Percentiles rank a stretch among this genome's conserved stretches.
These are phyloP conservation scores for Boletus tylopilopsis DNA, from an alignment of 768 basidiomycete species.

Conservation along the genomic window DNA sequence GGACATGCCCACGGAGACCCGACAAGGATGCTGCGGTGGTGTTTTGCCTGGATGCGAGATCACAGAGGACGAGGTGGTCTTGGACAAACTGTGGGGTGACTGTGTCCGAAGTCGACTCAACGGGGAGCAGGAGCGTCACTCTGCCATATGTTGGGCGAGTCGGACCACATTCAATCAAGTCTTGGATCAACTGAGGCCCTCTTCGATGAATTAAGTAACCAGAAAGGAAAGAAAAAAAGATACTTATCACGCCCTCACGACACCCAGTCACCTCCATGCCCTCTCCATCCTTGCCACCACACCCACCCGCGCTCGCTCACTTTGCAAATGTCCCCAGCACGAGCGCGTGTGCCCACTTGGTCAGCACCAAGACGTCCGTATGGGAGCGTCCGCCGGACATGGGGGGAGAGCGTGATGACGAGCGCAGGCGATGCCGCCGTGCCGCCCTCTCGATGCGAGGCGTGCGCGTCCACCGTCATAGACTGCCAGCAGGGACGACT, in stretches of 20 bases:
- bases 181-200: no score
- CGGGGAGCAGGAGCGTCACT: slow-evolving; percentile 77
- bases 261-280: slow-evolving; percentile 66
- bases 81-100: slow-evolving; percentile 73
- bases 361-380: slow-evolving; percentile 66
- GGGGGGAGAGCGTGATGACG: slow-evolving; percentile 77
- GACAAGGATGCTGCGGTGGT: slow-evolving; percentile 73
- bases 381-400: slow-evolving; percentile 66
- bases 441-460: no score
- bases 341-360: slow-evolving; percentile 73
- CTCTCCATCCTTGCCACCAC: slow-evolving; percentile 26
- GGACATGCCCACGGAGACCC: slow-evolving; percentile 71
- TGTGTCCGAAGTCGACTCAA: slow-evolving; percentile 49
- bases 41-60: slow-evolving; percentile 43
- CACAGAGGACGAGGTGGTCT: slow-evolving; percentile 77
- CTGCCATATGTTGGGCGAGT: no score
- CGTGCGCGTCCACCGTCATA: background rate
- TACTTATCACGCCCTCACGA: no score
- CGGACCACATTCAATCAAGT: no score
- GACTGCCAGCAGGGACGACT: slow-evolving; percentile 46
- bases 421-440: slow-evolving; percentile 42
- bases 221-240: no score
- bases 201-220: no score
- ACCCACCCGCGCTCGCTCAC: no score
- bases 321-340: slow-evolving; percentile 50